Conservation (phyloP, 1,284 basidiomycete species). For the Tylopilus sp. region DNA sequence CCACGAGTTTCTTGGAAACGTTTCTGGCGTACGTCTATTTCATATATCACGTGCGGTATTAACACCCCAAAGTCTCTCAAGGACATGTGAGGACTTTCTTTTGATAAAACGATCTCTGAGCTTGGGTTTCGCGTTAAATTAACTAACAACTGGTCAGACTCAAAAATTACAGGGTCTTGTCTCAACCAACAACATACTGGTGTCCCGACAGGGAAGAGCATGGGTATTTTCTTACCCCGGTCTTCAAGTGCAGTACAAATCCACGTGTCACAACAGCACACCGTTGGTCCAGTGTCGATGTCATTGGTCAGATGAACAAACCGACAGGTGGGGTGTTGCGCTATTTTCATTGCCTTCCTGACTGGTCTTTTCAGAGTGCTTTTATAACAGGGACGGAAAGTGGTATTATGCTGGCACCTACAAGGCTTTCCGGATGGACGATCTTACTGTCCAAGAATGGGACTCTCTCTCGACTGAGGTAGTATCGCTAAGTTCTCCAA, state of each 20-base stretch:
- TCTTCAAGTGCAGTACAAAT: slow-evolving; percentile 73
- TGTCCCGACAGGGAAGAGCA: slow-evolving; percentile 76
- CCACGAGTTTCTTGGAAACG: slow-evolving; percentile 64
- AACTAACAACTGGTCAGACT: slow-evolving; percentile 41
- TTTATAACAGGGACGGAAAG: slow-evolving; percentile 69
- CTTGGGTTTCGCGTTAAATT: neutral
- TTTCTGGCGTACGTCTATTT: slow-evolving; percentile 47
- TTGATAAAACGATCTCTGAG: slow-evolving; percentile 1
- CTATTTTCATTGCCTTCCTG: slow-evolving; percentile 1
- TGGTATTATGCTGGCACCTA: slow-evolving; percentile 83
- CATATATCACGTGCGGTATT: slow-evolving; percentile 8
- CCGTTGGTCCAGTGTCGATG: slow-evolving; percentile 60
- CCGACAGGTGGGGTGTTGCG: slow-evolving; percentile 49
- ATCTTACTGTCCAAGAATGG: slow-evolving; percentile 65
- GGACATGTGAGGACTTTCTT: slow-evolving; percentile 42
- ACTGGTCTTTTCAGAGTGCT: slow-evolving; percentile 52
- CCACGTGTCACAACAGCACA: slow-evolving; percentile 69
- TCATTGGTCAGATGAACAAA: slow-evolving; percentile 51
- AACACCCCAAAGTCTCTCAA: slow-evolving; percentile 37
- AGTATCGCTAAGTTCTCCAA: slow-evolving; percentile 7
- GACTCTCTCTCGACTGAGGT: slow-evolving; percentile 62
- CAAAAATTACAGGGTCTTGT: slow-evolving; percentile 59
- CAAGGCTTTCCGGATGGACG: slow-evolving; percentile 57
- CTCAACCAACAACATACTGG: slow-evolving; percentile 66
- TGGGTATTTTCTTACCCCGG: slow-evolving; percentile 66